Base-by-base conservation (phyloP, 345 rosid genomes). In the Acer saccharum region DNA sequence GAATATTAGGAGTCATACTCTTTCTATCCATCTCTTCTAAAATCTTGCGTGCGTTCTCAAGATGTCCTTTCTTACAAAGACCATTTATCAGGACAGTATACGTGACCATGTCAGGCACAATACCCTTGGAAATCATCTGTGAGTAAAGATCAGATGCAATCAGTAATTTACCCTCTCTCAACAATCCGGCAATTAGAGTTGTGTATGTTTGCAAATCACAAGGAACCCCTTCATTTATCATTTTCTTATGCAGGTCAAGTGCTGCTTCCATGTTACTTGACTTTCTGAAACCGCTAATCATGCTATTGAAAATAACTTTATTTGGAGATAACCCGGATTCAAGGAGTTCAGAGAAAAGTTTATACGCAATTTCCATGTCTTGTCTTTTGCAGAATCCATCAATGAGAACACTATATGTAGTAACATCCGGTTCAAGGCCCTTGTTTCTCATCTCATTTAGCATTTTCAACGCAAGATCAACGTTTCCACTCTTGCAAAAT, bases 241-340 rank as follows among this genome's bases (percentile, higher is more conserved):
- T 93, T 78, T 88, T 90, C 78, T 81, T 81, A 75, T 81, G 80
- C 85, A 90, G 79, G 72, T 78, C 81, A 64, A 88, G 81, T 18
- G 95, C 98, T 65, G 89, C 91, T 75, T 84, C 90, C 91, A 90
- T 88, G 79, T 92, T 93, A 57, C 85, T 81, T 12, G 83, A 71
- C 71, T 84, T 82, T 80, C 89, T 89, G 81, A 77, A 93, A 55
- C 98, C 97, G 44, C 81, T 81, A 32, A 95, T 89, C 91, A 95
- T 65, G 85, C 88, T 88, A 76, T 80, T 86, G 85, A 88, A 95
- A 57, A 89, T 81, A 48, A 80, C 65, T 41, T 48, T 35, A 79
- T 85, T 90, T 12, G 98, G 97, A 67, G 86, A 78, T 73, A 93
- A 63, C 61, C 94, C 95, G 71, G 72, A 86, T 78, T 89, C 87